Conservation (phyloP, 1,139 yeast genomes). For the Komagataea norvegica region DNA sequence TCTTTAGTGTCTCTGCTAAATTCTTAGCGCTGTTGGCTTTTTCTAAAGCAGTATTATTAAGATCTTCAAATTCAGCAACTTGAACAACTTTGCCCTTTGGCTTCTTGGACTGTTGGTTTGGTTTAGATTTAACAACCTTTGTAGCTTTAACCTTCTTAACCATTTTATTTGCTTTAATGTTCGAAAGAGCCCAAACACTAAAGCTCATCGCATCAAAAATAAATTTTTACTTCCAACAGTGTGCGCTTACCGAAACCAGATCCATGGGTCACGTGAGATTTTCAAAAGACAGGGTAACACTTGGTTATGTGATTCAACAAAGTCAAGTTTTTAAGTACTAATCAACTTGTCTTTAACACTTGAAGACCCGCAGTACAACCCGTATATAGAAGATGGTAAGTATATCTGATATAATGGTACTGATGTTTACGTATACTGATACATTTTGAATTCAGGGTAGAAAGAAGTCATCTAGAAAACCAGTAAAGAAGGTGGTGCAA, state of each 20-base stretch:
- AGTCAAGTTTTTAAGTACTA: too few relatives aligned
- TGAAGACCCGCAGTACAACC: too few relatives aligned
- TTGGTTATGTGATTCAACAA: too few relatives aligned
- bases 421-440: constrained; percentile 2
- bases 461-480: constrained; percentile 83
- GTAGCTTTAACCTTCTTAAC: constrained; percentile 9
- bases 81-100: constrained; percentile 25
- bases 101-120: constrained; percentile 12
- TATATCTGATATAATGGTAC: constrained; percentile 2
- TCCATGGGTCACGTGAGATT: too few relatives aligned
- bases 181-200: constrained; percentile 7
- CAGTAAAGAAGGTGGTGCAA: constrained; percentile 73
- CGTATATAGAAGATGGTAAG: constrained; percentile 4
- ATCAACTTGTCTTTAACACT: too few relatives aligned
- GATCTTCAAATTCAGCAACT: constrained; percentile 18
- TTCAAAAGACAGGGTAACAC: constrained; percentile 1
- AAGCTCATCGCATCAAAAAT: constrained; percentile 13
- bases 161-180: constrained; percentile 9
- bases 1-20: constrained; percentile 10
- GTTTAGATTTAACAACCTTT: constrained; percentile 8
- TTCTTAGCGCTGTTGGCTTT: constrained; percentile 5
- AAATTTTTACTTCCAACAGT: constrained; percentile 8
- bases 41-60: constrained; percentile 12
- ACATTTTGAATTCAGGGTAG: constrained; percentile 55
- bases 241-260: background rate